Evolutionary conservation across 176 grass and related monocot genomes (phyloP).

Genomic region (Carex pumila): DNA sequence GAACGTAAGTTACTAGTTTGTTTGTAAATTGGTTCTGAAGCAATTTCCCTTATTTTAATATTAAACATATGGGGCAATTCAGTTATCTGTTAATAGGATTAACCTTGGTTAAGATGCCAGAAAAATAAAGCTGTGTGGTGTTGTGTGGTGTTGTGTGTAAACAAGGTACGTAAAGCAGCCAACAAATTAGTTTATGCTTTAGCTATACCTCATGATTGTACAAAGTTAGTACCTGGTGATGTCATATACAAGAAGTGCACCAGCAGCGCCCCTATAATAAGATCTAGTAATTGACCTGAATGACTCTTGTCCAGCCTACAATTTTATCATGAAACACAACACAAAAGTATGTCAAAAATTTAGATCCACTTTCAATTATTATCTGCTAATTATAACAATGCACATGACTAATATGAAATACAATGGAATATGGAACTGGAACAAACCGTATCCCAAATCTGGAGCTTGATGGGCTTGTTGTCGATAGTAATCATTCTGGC

Average conservation of each 20-base stretch:
- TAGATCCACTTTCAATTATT: background rate
- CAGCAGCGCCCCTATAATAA: slow-evolving; percentile 49
- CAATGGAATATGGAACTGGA: background rate
- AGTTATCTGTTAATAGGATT: background rate
- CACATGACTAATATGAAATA: background rate
- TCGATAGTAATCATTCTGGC: slow-evolving; percentile 40
- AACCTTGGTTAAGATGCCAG: background rate
- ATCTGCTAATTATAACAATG: background rate
- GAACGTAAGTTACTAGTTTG: background rate
- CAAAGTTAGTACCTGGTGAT: slow-evolving; percentile 42
- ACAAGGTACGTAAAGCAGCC: background rate
- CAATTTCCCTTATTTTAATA: background rate
- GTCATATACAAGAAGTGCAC: slow-evolving; percentile 52
- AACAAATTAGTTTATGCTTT: background rate
- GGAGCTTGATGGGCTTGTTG: slow-evolving; percentile 50
- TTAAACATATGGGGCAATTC: background rate
- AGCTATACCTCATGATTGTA: background rate
- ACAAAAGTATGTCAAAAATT: background rate
- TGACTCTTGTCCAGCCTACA: slow-evolving; percentile 51
- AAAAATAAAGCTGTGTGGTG: background rate
- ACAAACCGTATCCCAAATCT: slow-evolving; percentile 61
- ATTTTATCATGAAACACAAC: slow-evolving; percentile 5
- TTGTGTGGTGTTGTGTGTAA: background rate
- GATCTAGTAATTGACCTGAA: slow-evolving; percentile 56
- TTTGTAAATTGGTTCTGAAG: background rate